These are phyloP conservation scores for Pilasporangium apinafurcum DNA, from an alignment of 352 stramenopile species.

Conservation along the genomic window DNA sequence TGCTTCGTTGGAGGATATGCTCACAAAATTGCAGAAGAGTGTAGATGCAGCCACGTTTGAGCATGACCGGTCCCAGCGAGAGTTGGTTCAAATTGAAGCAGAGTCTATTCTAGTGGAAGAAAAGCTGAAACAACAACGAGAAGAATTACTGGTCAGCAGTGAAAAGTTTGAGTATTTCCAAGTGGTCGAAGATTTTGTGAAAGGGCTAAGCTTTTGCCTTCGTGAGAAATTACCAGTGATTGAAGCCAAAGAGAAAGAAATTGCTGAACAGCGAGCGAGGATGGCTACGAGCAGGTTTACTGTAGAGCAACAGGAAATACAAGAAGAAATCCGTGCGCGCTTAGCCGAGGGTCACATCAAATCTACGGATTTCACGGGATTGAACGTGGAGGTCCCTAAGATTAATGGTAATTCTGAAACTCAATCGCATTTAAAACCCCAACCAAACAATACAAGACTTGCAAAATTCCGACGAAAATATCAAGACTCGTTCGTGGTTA, in stretches of 20 bases:
- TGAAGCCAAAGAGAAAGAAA: slow-evolving; percentile 28
- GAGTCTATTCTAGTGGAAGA: slow-evolving; percentile 38
- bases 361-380: no score
- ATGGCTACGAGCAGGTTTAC: slow-evolving; percentile 1
- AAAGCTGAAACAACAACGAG: slow-evolving; percentile 26
- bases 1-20: slow-evolving; percentile 39
- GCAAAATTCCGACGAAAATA: slow-evolving; percentile 15
- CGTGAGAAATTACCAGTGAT: slow-evolving; percentile 58
- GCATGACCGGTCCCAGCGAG: slow-evolving; percentile 34
- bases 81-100: slow-evolving; percentile 44
- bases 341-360: no score
- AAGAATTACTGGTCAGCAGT: slow-evolving; percentile 45
- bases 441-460: background rate
- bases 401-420: no score
- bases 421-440: no score
- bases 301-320: slow-evolving; percentile 5
- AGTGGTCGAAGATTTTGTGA: slow-evolving; percentile 67
- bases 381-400: no score
- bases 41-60: slow-evolving; percentile 38
- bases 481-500: slow-evolving; percentile 6
- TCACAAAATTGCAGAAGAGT: slow-evolving; percentile 41
- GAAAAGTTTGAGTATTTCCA: slow-evolving; percentile 80
- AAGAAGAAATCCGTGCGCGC: slow-evolving; percentile 9
- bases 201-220: slow-evolving; percentile 65
- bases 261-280: slow-evolving; percentile 9